Conservation (phyloP, 768 basidiomycete species). For the Lentinula sp. region DNA sequence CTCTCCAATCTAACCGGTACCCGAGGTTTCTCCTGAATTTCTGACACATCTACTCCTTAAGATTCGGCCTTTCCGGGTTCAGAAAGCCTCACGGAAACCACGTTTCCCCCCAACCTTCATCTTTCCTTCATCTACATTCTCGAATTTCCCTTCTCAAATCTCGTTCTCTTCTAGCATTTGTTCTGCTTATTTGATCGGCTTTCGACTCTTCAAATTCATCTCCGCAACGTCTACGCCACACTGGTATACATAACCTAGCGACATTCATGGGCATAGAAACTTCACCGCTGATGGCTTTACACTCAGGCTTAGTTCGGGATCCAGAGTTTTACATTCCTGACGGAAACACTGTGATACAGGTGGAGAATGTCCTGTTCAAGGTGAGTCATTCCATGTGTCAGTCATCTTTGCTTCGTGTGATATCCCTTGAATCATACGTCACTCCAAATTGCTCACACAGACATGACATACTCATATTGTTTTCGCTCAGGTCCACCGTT, state of each 20-base stretch:
- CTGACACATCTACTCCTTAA: background rate
- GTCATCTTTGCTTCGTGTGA: background rate
- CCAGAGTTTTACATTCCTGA: slow-evolving; percentile 34
- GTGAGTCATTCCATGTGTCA: slow-evolving; percentile 16
- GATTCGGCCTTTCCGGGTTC: background rate
- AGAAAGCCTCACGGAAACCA: slow-evolving; percentile 1
- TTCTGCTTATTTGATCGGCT: background rate
- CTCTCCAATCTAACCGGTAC: background rate
- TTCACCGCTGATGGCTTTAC: background rate
- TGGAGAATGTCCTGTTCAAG: slow-evolving; percentile 41
- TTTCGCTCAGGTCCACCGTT: slow-evolving; percentile 14
- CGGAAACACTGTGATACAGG: slow-evolving; percentile 34
- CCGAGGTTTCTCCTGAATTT: background rate
- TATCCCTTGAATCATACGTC: background rate
- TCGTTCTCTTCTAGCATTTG: background rate
- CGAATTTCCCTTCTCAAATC: background rate
- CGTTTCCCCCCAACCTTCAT: background rate
- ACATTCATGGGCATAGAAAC: background rate
- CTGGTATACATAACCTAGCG: background rate
- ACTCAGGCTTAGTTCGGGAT: slow-evolving; percentile 15
- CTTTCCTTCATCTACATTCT: background rate
- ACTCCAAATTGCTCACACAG: background rate
- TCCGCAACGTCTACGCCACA: background rate
- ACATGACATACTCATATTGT: background rate
- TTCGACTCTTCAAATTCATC: background rate